Evolutionary conservation across 164 flowering plant species (phyloP).

Genomic region (Vitis vinifera): ASM3070453v1 NC_081823.1:23666001-23666500

Average conservation of each 20-base stretch:
- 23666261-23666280: conserved; percentile 53
- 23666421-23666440: conserved; percentile 82
- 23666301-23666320: conserved; percentile 65
- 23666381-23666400: conserved; percentile 71
- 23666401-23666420: conserved; percentile 76
- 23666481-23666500: neutral
- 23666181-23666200: no score
- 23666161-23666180: no score
- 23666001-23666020: no score
- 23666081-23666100: no score
- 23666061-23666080: no score
- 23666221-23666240: conserved; percentile 28
- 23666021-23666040: no score
- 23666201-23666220: no score
- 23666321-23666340: conserved; percentile 62
- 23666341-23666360: conserved; percentile 60
- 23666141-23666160: no score
- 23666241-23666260: conserved; percentile 48
- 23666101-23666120: no score
- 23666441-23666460: conserved; percentile 74
- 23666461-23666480: conserved; percentile 47
- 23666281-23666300: conserved; percentile 66
- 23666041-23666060: no score
- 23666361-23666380: conserved; percentile 63
- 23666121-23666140: no score